Conservation (phyloP, 208 protist genomes). For the Hexamita inflata region DNA sequence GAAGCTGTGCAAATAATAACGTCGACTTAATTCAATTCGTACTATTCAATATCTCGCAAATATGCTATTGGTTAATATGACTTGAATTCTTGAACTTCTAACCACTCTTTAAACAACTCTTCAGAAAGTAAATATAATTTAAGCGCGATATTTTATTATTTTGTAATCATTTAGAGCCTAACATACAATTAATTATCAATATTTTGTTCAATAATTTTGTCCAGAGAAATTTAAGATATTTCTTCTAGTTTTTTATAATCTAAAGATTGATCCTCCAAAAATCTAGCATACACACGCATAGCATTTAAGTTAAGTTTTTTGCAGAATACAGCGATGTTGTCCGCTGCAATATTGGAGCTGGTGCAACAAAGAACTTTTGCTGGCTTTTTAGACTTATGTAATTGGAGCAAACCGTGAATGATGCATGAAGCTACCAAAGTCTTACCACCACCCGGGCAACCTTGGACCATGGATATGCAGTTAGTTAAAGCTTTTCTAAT, state of each 20-base stretch:
- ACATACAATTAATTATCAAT: neutral
- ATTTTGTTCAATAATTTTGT: neutral
- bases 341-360: neutral
- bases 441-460: neutral
- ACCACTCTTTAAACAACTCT: neutral
- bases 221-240: no score
- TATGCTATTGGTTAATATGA: neutral
- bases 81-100: neutral
- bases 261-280: no score
- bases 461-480: neutral
- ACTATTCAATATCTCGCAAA: constrained; percentile 2
- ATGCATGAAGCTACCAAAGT: constrained; percentile 7
- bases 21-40: neutral
- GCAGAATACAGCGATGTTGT: neutral
- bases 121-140: neutral
- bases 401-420: no score
- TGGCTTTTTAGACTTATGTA: neutral
- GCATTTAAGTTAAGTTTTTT: neutral
- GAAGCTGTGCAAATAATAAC: neutral
- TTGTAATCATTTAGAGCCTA: neutral
- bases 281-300: no score
- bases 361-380: neutral
- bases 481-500: neutral
- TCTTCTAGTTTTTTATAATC: no score
- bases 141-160: neutral